Conservation (phyloP, 129 eudicot genomes). For the Silybum marianum region DNA sequence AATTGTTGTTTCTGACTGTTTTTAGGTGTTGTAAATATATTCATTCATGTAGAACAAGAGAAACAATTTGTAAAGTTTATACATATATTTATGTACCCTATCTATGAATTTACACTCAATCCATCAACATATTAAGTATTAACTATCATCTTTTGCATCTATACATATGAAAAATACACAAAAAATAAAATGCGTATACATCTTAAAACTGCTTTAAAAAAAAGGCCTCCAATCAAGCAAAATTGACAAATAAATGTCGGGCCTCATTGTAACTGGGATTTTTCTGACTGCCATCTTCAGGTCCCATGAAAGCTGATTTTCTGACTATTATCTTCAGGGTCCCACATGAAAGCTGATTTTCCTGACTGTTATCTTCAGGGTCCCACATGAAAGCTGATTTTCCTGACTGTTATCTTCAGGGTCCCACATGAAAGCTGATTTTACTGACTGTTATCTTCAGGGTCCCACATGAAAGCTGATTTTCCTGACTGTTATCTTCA, state of each 20-base stretch:
- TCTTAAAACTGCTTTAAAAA: slow-evolving; percentile 16
- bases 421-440: neutral
- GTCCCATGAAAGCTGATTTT: neutral
- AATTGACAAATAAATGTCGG: neutral
- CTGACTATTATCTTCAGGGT: no score
- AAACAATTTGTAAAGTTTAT: slow-evolving; percentile 8
- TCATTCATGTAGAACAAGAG: slow-evolving; percentile 33
- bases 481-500: neutral
- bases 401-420: neutral
- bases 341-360: no score
- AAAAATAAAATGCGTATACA: neutral
- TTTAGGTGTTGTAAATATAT: slow-evolving; percentile 39
- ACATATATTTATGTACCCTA: neutral
- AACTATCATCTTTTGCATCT: neutral
- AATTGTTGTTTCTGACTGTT: slow-evolving; percentile 10
- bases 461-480: neutral
- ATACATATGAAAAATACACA: slow-evolving; percentile 4
- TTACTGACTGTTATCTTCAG: neutral
- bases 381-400: neutral
- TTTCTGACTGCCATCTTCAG: neutral
- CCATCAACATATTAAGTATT: neutral
- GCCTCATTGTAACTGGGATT: neutral
- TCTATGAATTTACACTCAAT: neutral
- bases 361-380: no score
- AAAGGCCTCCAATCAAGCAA: neutral